These are phyloP conservation scores for Mycotypha africana DNA, from an alignment of 371 early-diverging fungal genomes.

Conservation along the genomic window DNA sequence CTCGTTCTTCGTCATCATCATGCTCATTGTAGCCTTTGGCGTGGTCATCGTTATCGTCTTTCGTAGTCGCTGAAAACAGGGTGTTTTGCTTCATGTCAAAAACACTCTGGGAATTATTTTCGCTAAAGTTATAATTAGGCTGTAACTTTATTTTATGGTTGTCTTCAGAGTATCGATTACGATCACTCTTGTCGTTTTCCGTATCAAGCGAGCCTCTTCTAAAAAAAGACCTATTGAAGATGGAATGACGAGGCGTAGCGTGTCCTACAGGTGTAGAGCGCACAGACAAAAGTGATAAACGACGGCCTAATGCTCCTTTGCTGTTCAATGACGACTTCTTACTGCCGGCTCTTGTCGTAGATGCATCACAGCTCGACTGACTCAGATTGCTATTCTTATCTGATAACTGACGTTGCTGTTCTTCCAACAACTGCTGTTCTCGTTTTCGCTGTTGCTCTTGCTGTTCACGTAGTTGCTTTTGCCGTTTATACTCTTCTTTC, in stretches of 20 bases:
- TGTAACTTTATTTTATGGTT: no score
- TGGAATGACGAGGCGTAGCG: not conserved
- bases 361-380: no score
- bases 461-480: not conserved
- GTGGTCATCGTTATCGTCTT: not conserved
- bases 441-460: not conserved
- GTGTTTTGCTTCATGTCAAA: no score
- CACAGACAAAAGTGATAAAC: not conserved
- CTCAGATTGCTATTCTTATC: no score
- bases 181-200: no score
- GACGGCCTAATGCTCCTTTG: not conserved
- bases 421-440: not conserved
- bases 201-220: not conserved
- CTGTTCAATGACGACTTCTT: not conserved
- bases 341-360: no score
- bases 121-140: no score
- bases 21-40: not conserved
- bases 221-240: not conserved
- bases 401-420: slow-evolving; percentile 11
- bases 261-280: not conserved
- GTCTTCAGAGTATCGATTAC: no score
- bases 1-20: not conserved
- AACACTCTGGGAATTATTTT: no score
- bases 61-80: not conserved
- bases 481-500: slow-evolving; percentile 18